Percentiles rank a stretch among this genome's conserved stretches.
Evolutionary conservation across 495 filamentous ascomycete genomes (phyloP).

Genomic region (Lichenothelia convexa): DNA sequence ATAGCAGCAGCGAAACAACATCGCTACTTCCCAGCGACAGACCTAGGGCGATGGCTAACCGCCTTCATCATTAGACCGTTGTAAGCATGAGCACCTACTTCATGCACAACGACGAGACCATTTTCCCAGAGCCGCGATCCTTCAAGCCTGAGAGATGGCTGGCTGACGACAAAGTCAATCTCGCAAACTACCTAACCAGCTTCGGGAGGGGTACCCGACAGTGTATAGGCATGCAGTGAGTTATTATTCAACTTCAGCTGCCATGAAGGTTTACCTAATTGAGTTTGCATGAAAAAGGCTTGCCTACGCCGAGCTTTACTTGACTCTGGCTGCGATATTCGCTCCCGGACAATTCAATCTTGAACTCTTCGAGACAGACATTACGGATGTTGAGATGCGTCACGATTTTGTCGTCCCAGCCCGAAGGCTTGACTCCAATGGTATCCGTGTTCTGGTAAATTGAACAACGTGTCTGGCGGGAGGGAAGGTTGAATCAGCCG

Average conservation of each 20-base stretch:
- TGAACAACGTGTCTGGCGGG: no score
- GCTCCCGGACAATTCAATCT: conserved; percentile 16
- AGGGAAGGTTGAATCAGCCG: no score
- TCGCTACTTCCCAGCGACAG: no score
- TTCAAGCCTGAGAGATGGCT: conserved; percentile 34
- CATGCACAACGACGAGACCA: conserved; percentile 25
- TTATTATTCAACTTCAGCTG: background rate
- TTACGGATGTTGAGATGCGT: conserved; percentile 18
- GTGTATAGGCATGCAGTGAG: conserved; percentile 2
- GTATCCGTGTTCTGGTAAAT: conserved; percentile 3
- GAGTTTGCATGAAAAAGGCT: conserved; percentile 4
- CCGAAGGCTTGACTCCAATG: conserved; percentile 4
- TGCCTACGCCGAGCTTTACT: conserved; percentile 21
- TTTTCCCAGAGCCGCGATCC: conserved; percentile 26
- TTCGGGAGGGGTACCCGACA: conserved; percentile 2
- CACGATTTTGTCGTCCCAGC: conserved; percentile 8
- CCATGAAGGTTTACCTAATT: background rate
- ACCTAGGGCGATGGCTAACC: background rate
- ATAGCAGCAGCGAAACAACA: no score
- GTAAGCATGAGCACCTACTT: conserved; percentile 40
- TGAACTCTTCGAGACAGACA: background rate
- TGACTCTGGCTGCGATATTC: conserved; percentile 18
- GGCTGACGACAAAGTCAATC: background rate
- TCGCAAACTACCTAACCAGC: background rate
- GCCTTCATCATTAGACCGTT: conserved; percentile 12